Evolutionary conservation across 2,329 filamentous ascomycete genomes (phyloP).

Genomic region (Sporothrix protearum): DNA sequence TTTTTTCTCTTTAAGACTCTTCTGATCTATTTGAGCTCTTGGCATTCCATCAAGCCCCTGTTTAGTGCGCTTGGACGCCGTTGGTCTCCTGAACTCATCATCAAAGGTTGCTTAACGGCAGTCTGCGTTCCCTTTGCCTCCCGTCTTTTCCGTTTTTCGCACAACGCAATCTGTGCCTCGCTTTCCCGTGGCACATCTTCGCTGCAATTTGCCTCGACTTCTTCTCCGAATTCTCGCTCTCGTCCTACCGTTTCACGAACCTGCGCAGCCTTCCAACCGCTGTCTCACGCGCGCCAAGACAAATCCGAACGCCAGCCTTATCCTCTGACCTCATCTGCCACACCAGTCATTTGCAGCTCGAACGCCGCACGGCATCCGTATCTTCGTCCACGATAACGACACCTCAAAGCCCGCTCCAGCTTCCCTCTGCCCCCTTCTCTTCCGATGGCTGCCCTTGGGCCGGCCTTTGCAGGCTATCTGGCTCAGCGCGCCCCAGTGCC

Average conservation of each 20-base stretch:
- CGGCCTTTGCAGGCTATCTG: constrained; percentile 3
- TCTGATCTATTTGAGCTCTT: background rate
- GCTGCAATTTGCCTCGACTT: background rate
- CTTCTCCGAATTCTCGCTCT: background rate
- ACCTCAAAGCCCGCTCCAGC: background rate
- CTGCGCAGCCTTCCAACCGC: constrained; percentile 2
- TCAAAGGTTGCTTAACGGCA: background rate
- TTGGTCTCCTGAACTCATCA: background rate
- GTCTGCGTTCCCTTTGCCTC: background rate
- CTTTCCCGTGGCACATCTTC: background rate
- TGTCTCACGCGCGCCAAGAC: constrained; percentile 12
- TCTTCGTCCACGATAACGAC: background rate
- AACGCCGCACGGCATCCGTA: background rate
- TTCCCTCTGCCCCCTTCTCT: no score
- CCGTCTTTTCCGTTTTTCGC: background rate
- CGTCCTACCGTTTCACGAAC: constrained; percentile 4
- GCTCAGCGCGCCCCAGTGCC: constrained; percentile 9
- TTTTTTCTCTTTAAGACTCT: background rate
- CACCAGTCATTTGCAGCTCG: background rate
- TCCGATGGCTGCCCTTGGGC: constrained; percentile 14
- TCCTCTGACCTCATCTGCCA: constrained; percentile 3
- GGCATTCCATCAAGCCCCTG: background rate
- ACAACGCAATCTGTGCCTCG: background rate
- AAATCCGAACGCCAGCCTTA: background rate
- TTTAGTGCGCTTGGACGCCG: background rate